These are phyloP conservation scores for Phytophthora niederhauseri DNA, from an alignment of 352 stramenopile species.

Conservation along the genomic window DNA sequence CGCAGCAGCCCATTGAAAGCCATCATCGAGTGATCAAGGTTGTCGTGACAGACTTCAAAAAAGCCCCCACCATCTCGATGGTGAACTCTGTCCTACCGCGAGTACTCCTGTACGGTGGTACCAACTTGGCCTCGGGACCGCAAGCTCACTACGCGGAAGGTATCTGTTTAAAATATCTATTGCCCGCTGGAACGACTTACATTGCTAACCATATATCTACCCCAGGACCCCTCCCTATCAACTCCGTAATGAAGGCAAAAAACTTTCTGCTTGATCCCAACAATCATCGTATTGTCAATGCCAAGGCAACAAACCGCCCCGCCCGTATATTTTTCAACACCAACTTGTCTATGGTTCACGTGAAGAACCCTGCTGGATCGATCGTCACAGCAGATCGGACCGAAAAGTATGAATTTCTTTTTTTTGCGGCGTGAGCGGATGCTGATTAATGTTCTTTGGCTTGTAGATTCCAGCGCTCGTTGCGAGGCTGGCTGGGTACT, in stretches of 20 bases:
- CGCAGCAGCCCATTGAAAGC: background rate
- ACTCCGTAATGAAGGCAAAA: background rate
- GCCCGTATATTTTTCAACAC: background rate
- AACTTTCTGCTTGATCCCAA: background rate
- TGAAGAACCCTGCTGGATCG: background rate
- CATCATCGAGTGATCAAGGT: background rate
- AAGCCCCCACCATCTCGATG: background rate
- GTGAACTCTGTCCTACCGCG: background rate
- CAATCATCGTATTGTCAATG: background rate
- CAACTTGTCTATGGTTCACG: background rate
- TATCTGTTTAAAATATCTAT: background rate
- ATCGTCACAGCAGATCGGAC: background rate
- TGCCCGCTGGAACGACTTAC: background rate
- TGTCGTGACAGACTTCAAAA: background rate
- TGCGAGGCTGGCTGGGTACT: background rate
- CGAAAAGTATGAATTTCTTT: background rate
- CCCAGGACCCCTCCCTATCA: background rate
- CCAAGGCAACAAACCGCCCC: background rate
- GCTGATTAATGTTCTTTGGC: no score
- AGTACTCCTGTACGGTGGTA: background rate
- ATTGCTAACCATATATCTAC: background rate
- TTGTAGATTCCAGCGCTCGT: background rate
- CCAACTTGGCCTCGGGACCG: background rate
- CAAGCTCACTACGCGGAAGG: background rate
- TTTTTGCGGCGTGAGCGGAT: no score